Base-by-base conservation (phyloP, 495 filamentous ascomycete genomes). In the Podospora bellae-mahoneyi region DNA sequence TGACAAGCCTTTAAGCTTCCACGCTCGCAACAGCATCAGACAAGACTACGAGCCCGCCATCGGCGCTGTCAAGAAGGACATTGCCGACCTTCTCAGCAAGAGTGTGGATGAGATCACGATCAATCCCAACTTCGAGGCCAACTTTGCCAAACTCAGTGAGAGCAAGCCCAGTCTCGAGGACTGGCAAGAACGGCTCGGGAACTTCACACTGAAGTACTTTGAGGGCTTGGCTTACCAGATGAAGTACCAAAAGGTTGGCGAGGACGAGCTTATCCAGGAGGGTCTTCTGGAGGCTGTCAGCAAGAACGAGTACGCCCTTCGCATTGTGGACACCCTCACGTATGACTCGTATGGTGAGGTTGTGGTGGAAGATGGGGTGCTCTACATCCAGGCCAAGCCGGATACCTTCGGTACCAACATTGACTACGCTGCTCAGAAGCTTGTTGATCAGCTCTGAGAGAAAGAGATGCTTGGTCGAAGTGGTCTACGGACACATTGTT, bases 231-330 rank as follows among this genome's bases (percentile, higher is more conserved):
- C 65, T 30, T 71, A 71, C 44, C 78, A 81, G 66, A 73, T 83
- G 66, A 72, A 74, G 69, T 68, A 74, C 64, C 71, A 77, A 19
- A 81, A 83, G 66, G 81, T 85, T 58, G 78, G 75, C 58, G 77
- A 79, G 39, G 83, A 85, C 69, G 82, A 84, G 2, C 58, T 83
- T 69, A 65, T 83, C n/a, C 75, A 74, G 32, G 82, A 84, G 72
- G 82, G 80, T 6, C 75, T 84, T 64, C 71, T 78, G 23, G 83
- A 83, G 65, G 78, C 72, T 18, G 78, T 83, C 26, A 69, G 75
- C 13, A 79, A 75, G 61, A 74, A 71, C 26, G 76, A 80, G 68
- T 71, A 82, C 9, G 77, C 69, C 27, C 76, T 85, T 62, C 78
- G 82, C 62, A 66, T 84, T 27, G 81, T 85, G 6, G 83, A 84